phyloP scores from a whole-genome alignment of 805 yeast genomes.

The Yamadazyma sp. region DNA sequence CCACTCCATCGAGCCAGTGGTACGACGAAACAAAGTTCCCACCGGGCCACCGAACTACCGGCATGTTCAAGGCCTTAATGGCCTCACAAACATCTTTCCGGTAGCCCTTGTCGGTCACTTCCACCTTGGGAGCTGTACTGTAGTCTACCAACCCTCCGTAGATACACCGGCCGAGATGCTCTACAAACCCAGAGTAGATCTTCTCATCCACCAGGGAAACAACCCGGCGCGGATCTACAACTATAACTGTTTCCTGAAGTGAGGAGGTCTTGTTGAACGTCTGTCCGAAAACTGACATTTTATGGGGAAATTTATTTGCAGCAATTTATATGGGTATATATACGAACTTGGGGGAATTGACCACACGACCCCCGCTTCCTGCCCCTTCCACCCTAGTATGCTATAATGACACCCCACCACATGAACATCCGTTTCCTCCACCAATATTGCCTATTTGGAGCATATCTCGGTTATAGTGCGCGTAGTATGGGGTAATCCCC shows the following conservation, averaged over 20 bases:
- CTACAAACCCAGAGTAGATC: constrained; percentile 35
- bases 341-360: no score
- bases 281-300: constrained; percentile 20
- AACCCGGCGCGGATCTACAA: constrained; percentile 26
- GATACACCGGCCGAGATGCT: constrained; percentile 35
- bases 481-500: background rate
- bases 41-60: constrained; percentile 37
- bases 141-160: constrained; percentile 38
- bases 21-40: constrained; percentile 35
- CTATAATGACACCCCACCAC: no score
- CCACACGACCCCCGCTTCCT: no score
- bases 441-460: no score
- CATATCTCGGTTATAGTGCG: background rate
- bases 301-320: background rate
- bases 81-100: constrained; percentile 30
- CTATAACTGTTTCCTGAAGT: constrained; percentile 19
- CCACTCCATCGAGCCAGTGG: constrained; percentile 36
- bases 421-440: no score
- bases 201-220: constrained; percentile 24
- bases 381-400: no score
- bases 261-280: constrained; percentile 16
- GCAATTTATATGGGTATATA: constrained; percentile 2
- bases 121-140: constrained; percentile 14
- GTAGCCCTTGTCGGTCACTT: constrained; percentile 24
- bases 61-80: constrained; percentile 29